Base-by-base conservation (phyloP, 2,329 filamentous ascomycete genomes). In the Teratosphaeria nubilosa region DNA sequence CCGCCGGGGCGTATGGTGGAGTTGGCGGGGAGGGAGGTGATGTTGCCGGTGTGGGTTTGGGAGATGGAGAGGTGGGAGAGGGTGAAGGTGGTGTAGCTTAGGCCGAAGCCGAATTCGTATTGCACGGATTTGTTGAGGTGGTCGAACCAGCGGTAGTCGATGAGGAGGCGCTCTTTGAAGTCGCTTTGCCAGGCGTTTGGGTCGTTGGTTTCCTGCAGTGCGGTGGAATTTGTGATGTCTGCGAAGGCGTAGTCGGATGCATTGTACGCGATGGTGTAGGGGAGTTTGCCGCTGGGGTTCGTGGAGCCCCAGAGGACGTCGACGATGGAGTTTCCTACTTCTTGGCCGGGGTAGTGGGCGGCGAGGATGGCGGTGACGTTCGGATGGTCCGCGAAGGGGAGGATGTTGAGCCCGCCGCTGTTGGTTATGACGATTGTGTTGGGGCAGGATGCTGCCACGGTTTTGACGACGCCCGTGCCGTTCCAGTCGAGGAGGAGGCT, bases 81-180 rank as follows among this genome's bases (percentile, higher is more conserved):
- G 32, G 53, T 51, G 63, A 69, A 70, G 1, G 64, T 68, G 3
- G 68, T 67, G 63, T 70, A 70, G 14, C 64, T 65, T 13, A 70
- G 60, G 25, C 68, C 67, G 58, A 64, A 68, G 50, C 67, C 67
- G 59, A 69, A 69, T 34, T 68, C 66, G 58, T 68, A 69, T 34
- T 66, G 64, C 2, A 71, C 69, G 50, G 64, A 64, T 22, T 64
- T 56, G 62, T 70, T 69, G 62, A 67, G 66, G 65, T 68, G 65
- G 61, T 82, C 78, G 56, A 82, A 80, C 64, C 51, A 48, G 60
- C 77, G 75, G 64, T 83, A 82, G 63, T 82, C 80, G 56, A 82
- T 81, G 32, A 79, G 71, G 0, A 80, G 69, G 0, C 79, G 76
- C 62, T 83, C 80, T 6, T 69, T 72, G 64, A 81, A 83, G 57